These are phyloP conservation scores for Tricholomella constricta DNA, from an alignment of 768 basidiomycete genomes.

Conservation along the genomic window DNA sequence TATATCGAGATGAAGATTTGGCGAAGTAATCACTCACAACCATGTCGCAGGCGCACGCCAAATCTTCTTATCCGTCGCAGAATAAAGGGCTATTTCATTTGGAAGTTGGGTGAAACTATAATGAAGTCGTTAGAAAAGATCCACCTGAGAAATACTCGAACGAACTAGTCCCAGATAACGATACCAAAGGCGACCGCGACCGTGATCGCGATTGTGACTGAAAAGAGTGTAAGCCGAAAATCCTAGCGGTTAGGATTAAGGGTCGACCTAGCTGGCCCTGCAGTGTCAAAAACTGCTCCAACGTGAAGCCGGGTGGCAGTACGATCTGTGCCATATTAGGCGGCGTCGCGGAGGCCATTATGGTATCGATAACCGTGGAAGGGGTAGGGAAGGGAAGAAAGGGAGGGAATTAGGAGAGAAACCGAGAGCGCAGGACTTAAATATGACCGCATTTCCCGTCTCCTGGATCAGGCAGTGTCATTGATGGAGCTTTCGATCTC, in stretches of 20 bases:
- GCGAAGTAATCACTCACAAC: conserved; percentile 24
- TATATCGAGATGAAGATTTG: neutral
- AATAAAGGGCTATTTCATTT: conserved; percentile 30
- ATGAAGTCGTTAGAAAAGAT: neutral
- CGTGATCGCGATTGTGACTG: conserved; percentile 24
- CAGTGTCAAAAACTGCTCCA: conserved; percentile 19
- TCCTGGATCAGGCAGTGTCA: neutral
- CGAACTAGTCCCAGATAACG: conserved; percentile 37
- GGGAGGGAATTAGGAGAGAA: neutral
- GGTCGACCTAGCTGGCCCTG: conserved; percentile 19
- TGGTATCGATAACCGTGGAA: neutral
- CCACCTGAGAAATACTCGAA: neutral
- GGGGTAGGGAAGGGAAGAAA: neutral
- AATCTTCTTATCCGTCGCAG: conserved; percentile 18
- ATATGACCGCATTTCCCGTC: neutral
- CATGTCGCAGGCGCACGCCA: conserved; percentile 31
- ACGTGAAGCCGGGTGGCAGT: conserved; percentile 22
- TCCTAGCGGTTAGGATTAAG: neutral
- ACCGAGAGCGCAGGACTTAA: neutral
- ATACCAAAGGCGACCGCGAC: conserved; percentile 31
- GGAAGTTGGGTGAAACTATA: conserved; percentile 30
- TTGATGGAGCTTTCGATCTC: conserved; percentile 5
- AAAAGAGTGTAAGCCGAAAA: neutral
- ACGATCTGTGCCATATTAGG: conserved; percentile 17
- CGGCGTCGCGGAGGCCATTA: conserved; percentile 12